Evolutionary conservation across 2,329 filamentous ascomycete species (phyloP), one percentile per base, ranked within the genome.

Genomic region (Beauveria scarabaeidicola): DNA sequence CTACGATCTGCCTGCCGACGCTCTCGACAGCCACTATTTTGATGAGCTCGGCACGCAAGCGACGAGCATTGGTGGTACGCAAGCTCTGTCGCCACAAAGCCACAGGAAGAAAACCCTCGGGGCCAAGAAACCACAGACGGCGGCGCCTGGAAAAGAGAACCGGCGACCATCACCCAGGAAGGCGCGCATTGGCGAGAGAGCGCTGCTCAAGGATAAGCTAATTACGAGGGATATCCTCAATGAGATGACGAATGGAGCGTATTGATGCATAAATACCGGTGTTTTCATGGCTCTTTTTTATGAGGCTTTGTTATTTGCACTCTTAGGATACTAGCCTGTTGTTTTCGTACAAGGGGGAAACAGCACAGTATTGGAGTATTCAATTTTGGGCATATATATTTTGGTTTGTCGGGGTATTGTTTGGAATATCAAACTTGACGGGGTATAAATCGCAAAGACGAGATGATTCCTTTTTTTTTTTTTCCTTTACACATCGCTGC

Each of bases 161-260:
- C 67, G 70, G 47, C 71, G 72, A 61, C 77, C 74, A 50, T 74
- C 75, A 53, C 84, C 85, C 1, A 83, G 77, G 64, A 80, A 71
- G 66, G 78, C 75, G 8, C 85, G 82, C 67, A 78, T 84, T 50
- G 84, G 85, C 0, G 81, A 81, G 55, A 82, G 80, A 64, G 78
- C 80, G 36, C 74, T 93, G 61, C 72, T 91, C 64, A 85, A 83
- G 61, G 84, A 81, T 40, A 84, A 85, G 67, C 82, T 85, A 40
- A 80, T 95, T 59, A 78, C 92, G 68, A 82, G 83, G 69, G 88
- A 93, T 77, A 85, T 96, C 64, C 77, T 91, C 66, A 90, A 94
- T 73, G 89, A 91, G 64, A 77, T 85, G 74, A 79, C 74, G 57
- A 73, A 76, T 60, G 75, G 75, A 65, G 74, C 69, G 67, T 76